Evolutionary conservation across 1,139 yeast genomes (phyloP).

Genomic region (Candida glucosophila): DNA sequence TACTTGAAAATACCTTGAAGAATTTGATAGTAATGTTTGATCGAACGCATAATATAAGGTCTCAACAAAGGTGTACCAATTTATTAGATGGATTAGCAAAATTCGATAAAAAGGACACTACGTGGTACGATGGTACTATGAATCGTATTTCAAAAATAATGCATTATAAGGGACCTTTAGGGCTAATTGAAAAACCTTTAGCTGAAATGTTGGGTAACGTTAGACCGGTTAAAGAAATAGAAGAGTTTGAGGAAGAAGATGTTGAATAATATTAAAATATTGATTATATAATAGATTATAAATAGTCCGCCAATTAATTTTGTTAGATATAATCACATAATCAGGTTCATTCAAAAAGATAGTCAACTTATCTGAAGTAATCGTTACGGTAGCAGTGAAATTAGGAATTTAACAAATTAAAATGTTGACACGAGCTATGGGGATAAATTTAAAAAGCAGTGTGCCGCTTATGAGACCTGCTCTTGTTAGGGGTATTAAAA

Average conservation of each 20-base stretch:
- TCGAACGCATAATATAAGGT: slow-evolving; percentile 14
- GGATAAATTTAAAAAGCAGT: slow-evolving; percentile 13
- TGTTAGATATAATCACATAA: neutral
- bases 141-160: slow-evolving; percentile 31
- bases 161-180: slow-evolving; percentile 35
- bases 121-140: slow-evolving; percentile 30
- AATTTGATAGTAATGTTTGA: slow-evolving; percentile 28
- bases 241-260: slow-evolving; percentile 38
- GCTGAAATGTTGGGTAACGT: slow-evolving; percentile 33
- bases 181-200: slow-evolving; percentile 33
- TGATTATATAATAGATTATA: slow-evolving; percentile 3
- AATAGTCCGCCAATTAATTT: slow-evolving; percentile 4
- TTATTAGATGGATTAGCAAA: slow-evolving; percentile 14
- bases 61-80: slow-evolving; percentile 20
- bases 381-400: too few species aligned
- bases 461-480: slow-evolving; percentile 11
- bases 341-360: too few species aligned
- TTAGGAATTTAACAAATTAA: too few species aligned
- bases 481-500: slow-evolving; percentile 20
- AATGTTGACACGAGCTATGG: slow-evolving; percentile 26
- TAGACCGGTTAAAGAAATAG: slow-evolving; percentile 25
- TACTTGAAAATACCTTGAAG: slow-evolving; percentile 22
- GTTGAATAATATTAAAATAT: slow-evolving; percentile 14
- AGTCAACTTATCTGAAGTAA: too few species aligned
- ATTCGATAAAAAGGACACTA: slow-evolving; percentile 13